Conservation (phyloP, 1,284 basidiomycete genomes). For the Malassezia furfur region DNA sequence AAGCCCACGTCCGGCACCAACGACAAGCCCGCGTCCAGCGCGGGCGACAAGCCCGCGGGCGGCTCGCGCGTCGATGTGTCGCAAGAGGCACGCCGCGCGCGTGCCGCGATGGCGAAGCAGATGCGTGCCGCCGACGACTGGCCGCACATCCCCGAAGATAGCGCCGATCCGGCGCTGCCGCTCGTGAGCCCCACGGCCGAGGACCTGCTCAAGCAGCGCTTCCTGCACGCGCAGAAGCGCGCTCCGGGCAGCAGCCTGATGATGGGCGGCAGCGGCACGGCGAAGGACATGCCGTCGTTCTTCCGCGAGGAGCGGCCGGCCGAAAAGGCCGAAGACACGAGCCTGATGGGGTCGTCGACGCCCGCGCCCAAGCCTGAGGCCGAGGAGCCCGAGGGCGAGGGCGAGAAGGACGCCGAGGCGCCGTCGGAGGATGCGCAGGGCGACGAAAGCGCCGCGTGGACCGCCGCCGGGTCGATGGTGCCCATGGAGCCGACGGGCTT, state of each 20-base stretch:
- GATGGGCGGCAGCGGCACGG: conserved; percentile 14
- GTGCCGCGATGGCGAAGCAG: conserved; percentile 2
- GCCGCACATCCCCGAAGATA: conserved; percentile 1
- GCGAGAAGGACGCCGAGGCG: neutral
- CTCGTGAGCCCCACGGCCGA: conserved; percentile 22
- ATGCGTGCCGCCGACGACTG: conserved; percentile 1
- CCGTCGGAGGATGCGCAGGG: neutral
- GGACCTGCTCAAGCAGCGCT: conserved; percentile 34
- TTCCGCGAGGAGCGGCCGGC: neutral
- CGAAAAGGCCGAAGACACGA: conserved; percentile 8
- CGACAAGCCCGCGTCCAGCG: neutral
- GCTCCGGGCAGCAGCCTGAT: conserved; percentile 16
- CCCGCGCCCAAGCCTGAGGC: neutral
- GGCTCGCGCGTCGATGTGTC: neutral
- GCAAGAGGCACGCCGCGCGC: neutral
- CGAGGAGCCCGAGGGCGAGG: neutral
- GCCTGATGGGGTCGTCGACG: conserved; percentile 6
- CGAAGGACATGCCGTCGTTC: conserved; percentile 10
- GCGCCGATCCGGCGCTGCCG: neutral
- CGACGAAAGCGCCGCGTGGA: neutral
- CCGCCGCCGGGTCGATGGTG: neutral
- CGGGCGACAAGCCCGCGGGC: neutral
- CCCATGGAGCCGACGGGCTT: neutral
- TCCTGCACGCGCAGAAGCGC: conserved; percentile 34
- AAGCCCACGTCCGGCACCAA: too few species aligned